These are phyloP conservation scores for Haematococcus lacustris DNA, from an alignment of 139 green algal species.

Conservation along the genomic window DNA sequence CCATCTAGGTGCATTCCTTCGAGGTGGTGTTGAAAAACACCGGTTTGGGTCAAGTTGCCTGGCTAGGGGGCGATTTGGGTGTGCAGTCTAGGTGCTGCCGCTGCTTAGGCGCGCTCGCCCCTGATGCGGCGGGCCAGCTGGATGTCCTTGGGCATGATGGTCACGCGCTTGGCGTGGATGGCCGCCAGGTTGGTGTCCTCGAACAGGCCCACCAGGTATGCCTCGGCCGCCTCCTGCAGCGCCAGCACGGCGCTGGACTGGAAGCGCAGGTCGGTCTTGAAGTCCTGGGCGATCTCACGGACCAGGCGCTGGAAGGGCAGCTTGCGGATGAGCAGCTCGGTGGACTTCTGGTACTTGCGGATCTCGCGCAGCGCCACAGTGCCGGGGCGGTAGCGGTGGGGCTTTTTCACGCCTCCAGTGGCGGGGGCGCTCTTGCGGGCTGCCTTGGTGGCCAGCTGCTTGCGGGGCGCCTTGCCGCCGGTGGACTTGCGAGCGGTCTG, in stretches of 20 bases:
- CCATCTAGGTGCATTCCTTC: no score
- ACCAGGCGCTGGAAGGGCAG: conserved; percentile 94
- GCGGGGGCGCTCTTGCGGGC: conserved; percentile 86
- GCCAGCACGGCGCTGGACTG: conserved; percentile 47
- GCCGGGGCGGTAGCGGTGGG: background rate
- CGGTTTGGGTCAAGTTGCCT: no score
- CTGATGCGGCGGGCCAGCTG: no score
- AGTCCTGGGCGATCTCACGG: conserved; percentile 97
- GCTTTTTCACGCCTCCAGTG: no score
- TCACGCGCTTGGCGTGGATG: conserved; percentile 86
- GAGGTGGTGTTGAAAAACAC: no score
- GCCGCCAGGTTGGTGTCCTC: conserved; percentile 95
- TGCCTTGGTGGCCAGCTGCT: conserved; percentile 88
- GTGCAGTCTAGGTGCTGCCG: no score
- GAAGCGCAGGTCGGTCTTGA: conserved; percentile 96
- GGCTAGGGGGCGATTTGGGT: no score
- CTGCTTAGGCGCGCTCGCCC: no score
- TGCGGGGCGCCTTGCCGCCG: conserved; percentile 87
- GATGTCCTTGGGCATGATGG: conserved; percentile 93
- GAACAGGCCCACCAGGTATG: conserved; percentile 89
- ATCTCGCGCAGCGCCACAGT: conserved; percentile 74
- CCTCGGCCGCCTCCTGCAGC: conserved; percentile 49
- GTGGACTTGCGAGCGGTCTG: conserved; percentile 95
- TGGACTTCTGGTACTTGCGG: conserved; percentile 92
- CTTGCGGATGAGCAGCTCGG: conserved; percentile 92